Evolutionary conservation across 768 basidiomycete species (phyloP).

Genomic region (Lentinula guzmanii): DNA sequence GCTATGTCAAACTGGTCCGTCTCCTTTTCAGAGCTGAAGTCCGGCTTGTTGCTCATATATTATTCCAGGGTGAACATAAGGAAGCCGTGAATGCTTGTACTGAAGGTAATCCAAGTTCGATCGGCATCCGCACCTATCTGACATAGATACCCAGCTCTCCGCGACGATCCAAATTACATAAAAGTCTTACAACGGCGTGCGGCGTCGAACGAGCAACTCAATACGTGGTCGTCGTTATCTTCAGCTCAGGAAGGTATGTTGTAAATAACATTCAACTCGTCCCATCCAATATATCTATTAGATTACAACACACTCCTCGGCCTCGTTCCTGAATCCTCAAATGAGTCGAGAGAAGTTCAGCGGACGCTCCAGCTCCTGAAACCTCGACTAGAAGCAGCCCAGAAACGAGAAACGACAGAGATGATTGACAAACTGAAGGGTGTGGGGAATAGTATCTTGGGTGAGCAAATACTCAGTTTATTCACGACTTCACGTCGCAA

Average conservation of each 20-base stretch:
- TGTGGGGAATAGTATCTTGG: constrained; percentile 84
- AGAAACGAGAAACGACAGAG: constrained; percentile 83
- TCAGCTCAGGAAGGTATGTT: constrained; percentile 76
- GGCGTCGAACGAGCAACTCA: constrained; percentile 70
- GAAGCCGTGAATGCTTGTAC: constrained; percentile 78
- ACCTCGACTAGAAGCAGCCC: constrained; percentile 65
- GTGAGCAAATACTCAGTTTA: constrained; percentile 29
- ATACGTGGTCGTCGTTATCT: constrained; percentile 78
- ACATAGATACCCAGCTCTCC: constrained; percentile 51
- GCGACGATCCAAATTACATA: constrained; percentile 77
- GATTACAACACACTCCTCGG: constrained; percentile 74
- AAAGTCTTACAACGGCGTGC: constrained; percentile 92
- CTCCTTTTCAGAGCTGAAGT: background rate
- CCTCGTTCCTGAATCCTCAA: constrained; percentile 51
- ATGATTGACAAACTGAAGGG: constrained; percentile 93
- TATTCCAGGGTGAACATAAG: constrained; percentile 63
- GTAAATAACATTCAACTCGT: background rate
- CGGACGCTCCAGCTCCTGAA: constrained; percentile 50
- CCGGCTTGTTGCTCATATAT: constrained; percentile 2
- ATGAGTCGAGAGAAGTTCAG: constrained; percentile 41
- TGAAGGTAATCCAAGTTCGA: constrained; percentile 40
- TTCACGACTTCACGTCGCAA: background rate
- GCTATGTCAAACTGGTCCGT: constrained; percentile 70
- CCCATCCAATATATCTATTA: constrained; percentile 21
- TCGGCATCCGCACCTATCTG: background rate